Conservation (phyloP, 2,329 filamentous ascomycete species). For the Seiridium cupressi region DNA sequence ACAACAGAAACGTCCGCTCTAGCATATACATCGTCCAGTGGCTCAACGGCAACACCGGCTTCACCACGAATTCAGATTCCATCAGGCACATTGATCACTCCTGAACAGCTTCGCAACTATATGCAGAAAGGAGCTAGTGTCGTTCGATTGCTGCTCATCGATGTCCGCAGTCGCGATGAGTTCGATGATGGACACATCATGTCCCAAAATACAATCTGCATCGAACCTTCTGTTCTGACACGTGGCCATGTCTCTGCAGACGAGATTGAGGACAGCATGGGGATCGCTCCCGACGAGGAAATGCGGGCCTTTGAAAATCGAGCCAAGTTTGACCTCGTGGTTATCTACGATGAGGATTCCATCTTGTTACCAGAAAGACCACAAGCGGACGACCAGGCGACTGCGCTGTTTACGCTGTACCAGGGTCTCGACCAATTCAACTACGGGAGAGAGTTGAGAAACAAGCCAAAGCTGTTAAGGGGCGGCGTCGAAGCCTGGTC, state of each 20-base stretch:
- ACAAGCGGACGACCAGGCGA: conserved; percentile 37
- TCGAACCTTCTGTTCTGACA: conserved; percentile 75
- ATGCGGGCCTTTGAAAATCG: conserved; percentile 69
- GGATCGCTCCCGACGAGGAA: conserved; percentile 73
- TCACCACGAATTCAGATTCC: conserved; percentile 47
- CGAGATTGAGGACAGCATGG: conserved; percentile 64
- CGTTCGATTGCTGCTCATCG: conserved; percentile 76
- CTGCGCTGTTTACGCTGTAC: conserved; percentile 68
- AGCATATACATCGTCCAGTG: conserved; percentile 22
- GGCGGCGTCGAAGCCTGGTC: conserved; percentile 88
- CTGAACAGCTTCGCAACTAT: conserved; percentile 69
- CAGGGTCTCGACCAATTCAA: conserved; percentile 84
- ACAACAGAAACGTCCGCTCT: conserved; percentile 32
- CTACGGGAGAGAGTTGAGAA: conserved; percentile 70
- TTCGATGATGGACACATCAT: conserved; percentile 91
- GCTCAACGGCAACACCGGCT: neutral
- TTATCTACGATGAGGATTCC: conserved; percentile 82
- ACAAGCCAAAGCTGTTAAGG: conserved; percentile 71
- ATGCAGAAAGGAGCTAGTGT: conserved; percentile 52
- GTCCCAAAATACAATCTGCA: conserved; percentile 79
- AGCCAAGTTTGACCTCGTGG: conserved; percentile 78
- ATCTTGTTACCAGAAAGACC: conserved; percentile 41
- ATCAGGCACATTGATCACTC: conserved; percentile 57
- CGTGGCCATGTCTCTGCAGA: conserved; percentile 64
- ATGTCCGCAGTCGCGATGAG: conserved; percentile 75